Base-by-base conservation (phyloP, 2,329 filamentous ascomycete species). In the Microdochium paspali region DNA sequence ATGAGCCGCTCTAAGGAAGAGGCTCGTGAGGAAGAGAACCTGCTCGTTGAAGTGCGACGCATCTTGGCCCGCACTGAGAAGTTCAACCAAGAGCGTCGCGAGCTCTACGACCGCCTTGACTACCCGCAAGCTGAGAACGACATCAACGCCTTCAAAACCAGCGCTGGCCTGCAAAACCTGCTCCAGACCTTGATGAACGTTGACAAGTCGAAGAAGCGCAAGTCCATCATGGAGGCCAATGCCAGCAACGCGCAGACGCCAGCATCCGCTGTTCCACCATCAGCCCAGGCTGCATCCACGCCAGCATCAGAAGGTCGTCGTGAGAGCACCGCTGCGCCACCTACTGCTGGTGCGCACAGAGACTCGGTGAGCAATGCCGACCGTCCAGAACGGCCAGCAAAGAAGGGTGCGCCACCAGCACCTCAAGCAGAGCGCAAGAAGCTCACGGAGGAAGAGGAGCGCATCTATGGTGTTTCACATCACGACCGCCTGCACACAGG, bases 131-230 rank as follows among this genome's bases (percentile, higher is more conserved):
- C 75, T 57, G 71, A 86, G 70, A 65, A 84, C 69, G 86, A 87
- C 57, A 87, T 87, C 50, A 77, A 76, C 56, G 74, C 80, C 44
- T 95, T 94, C 69, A 88, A 88, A 58, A 85, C 87, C 18, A 94
- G 87, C 47, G 75, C 83, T 52, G 89, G 89, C 7, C 71, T 98
- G 3, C 82, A 87, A 47, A 80, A 83, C 47, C 77, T 97, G 18
- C 79, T 95, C 50, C 84, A 91, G 60, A 90, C 85, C 53, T 79
- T 97, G 30, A 79, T 95, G 64, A 80, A 79, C 48, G 83, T 83
- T 46, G 91, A 96, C 65, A 90, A 93, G 64, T 83, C 82, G 51
- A 94, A 95, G 73, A 96, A 96, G 67, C 84, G 88, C 49, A 89
- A 84, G 62, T 83, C 83, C 4, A 69, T 63, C 7, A 24, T 24